Percentiles rank a stretch among this genome's conserved stretches.
Conservation (phyloP, 768 basidiomycete species). For the Tulasnella sp. region DNA sequence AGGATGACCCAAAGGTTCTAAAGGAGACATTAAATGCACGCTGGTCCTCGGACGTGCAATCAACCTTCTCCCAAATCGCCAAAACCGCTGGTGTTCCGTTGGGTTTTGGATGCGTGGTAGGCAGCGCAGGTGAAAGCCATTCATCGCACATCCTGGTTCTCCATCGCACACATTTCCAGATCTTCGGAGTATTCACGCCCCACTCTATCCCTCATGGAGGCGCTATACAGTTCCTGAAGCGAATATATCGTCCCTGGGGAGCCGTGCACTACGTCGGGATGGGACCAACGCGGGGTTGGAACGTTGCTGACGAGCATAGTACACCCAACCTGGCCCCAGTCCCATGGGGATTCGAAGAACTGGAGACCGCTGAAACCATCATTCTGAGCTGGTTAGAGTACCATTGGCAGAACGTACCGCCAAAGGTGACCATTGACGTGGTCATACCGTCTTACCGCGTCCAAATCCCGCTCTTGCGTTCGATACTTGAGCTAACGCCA, state of each 20-base stretch:
- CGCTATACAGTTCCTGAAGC: constrained; percentile 50
- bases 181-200: constrained; percentile 33
- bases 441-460: constrained; percentile 53
- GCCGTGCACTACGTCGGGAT: constrained; percentile 37
- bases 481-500: constrained; percentile 40
- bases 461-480: constrained; percentile 37
- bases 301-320: constrained; percentile 45
- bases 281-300: constrained; percentile 42
- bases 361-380: constrained; percentile 37
- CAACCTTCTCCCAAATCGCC: constrained; percentile 36
- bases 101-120: constrained; percentile 52
- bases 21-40: constrained; percentile 34
- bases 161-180: constrained; percentile 48
- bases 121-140: constrained; percentile 48
- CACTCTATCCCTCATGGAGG: constrained; percentile 28
- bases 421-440: constrained; percentile 46
- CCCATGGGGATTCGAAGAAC: constrained; percentile 44
- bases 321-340: constrained; percentile 27
- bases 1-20: constrained; percentile 45
- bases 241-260: constrained; percentile 52
- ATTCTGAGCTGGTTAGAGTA: constrained; percentile 36
- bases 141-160: constrained; percentile 58
- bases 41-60: constrained; percentile 43
- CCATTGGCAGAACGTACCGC: constrained; percentile 26
- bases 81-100: constrained; percentile 30